Conservation (phyloP, 2,329 filamentous ascomycete species). For the Alternaria sp. region DNA sequence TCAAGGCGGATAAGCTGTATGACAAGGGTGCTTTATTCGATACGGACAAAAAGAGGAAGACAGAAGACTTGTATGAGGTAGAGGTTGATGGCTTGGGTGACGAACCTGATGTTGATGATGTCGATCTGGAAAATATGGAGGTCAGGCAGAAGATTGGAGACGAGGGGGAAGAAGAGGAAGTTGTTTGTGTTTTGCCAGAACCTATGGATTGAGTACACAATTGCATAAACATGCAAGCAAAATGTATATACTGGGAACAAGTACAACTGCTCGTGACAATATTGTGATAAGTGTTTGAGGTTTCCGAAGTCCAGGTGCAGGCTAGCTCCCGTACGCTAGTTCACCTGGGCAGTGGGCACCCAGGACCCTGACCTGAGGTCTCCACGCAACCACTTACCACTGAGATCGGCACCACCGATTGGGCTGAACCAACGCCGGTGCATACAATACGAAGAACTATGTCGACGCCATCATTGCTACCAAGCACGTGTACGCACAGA, state of each 20-base stretch:
- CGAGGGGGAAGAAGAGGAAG: background rate
- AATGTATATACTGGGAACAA: too few species aligned
- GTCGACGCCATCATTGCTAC: background rate
- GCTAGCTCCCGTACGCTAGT: background rate
- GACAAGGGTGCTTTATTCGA: too few species aligned
- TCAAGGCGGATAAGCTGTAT: too few species aligned
- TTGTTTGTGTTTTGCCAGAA: too few species aligned
- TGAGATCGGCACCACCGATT: too few species aligned
- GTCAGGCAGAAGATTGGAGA: background rate
- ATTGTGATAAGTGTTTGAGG: background rate
- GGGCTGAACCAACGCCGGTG: too few species aligned
- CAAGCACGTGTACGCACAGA: background rate
- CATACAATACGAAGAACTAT: too few species aligned
- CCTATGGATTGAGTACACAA: too few species aligned
- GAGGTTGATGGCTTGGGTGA: constrained; percentile 1
- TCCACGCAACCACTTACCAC: too few species aligned
- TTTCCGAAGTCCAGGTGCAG: background rate
- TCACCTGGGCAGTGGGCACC: too few species aligned
- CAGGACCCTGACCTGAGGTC: background rate
- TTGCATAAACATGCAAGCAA: too few species aligned
- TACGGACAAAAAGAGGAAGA: too few species aligned
- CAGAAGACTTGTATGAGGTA: background rate
- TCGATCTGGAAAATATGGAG: background rate
- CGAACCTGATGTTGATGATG: background rate
- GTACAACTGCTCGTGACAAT: background rate